Evolutionary conservation across 2,329 filamentous ascomycete species (phyloP).

Genomic region (Aspergillus sojae): DNA sequence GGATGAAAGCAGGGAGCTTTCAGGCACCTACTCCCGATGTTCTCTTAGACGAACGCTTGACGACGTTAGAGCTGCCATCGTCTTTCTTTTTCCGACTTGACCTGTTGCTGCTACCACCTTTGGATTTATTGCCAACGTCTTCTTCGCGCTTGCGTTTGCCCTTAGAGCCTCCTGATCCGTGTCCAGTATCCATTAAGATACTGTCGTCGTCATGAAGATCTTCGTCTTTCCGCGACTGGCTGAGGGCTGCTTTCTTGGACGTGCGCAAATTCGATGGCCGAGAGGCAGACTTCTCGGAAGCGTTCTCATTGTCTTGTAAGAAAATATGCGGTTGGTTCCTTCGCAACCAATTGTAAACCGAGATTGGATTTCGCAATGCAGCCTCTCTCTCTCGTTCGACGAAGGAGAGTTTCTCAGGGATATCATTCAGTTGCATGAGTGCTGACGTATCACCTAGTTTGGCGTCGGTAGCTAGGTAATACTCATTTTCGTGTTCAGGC

Average conservation of each 20-base stretch:
- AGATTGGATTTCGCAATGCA: constrained; percentile 76
- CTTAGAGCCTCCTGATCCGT: constrained; percentile 35
- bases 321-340: constrained; percentile 83
- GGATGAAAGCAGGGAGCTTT: constrained; percentile 8
- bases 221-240: constrained; percentile 43
- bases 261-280: constrained; percentile 44
- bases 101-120: constrained; percentile 45
- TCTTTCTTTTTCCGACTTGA: constrained; percentile 45
- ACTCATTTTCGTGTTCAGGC: constrained; percentile 47
- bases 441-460: constrained; percentile 46
- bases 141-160: constrained; percentile 53
- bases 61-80: constrained; percentile 33
- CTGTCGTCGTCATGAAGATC: constrained; percentile 49
- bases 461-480: constrained; percentile 47
- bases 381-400: constrained; percentile 58
- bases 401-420: constrained; percentile 44
- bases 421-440: constrained; percentile 53
- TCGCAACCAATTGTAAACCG: constrained; percentile 93
- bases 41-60: constrained; percentile 37
- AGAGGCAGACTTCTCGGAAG: constrained; percentile 45
- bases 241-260: constrained; percentile 44
- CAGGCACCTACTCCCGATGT: constrained; percentile 29
- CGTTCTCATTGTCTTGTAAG: constrained; percentile 70
- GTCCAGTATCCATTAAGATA: constrained; percentile 40
- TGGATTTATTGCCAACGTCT: constrained; percentile 50